A percentile compares a stretch with the other conserved stretches of the same genome.
These are phyloP conservation scores for Sechiopsis laciniata DNA, from an alignment of 306 rosid species.

Conservation along the genomic window DNA sequence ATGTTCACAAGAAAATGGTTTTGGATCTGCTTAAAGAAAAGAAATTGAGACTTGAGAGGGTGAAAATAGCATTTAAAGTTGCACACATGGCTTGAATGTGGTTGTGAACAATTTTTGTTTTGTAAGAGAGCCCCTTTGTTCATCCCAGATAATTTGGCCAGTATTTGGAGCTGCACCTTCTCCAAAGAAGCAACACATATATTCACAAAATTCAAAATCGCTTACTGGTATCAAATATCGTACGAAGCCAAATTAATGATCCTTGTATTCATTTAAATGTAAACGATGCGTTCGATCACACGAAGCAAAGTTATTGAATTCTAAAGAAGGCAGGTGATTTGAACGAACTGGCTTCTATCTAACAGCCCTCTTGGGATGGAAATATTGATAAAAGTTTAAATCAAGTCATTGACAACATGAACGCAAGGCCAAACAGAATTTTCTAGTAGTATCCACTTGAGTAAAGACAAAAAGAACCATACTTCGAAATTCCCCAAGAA, in stretches of 20 bases:
- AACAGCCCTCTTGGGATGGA: slow-evolving; percentile 7
- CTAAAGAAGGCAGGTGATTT: slow-evolving; percentile 11
- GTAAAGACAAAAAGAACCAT: not conserved
- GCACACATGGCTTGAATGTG: not conserved
- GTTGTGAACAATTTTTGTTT: not conserved
- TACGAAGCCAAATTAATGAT: not conserved
- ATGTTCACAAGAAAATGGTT: not conserved
- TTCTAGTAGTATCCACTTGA: slow-evolving; percentile 10
- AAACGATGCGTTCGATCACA: not conserved
- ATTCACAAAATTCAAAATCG: not conserved
- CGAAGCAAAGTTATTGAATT: not conserved
- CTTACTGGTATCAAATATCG: not conserved
- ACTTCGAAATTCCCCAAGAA: not conserved
- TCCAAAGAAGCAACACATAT: not conserved
- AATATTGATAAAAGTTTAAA: slow-evolving; percentile 13
- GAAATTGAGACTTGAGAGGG: not conserved
- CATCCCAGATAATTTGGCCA: not conserved
- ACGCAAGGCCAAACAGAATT: slow-evolving; percentile 18
- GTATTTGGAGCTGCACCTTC: not conserved
- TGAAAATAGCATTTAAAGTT: not conserved
- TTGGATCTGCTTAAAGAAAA: not conserved
- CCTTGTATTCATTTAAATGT: not conserved
- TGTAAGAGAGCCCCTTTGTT: not conserved
- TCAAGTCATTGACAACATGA: slow-evolving; percentile 7
- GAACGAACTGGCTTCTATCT: slow-evolving; percentile 15